Base-by-base conservation (phyloP, 805 yeast genomes). In the Saccharomycopsis schoenii region DNA sequence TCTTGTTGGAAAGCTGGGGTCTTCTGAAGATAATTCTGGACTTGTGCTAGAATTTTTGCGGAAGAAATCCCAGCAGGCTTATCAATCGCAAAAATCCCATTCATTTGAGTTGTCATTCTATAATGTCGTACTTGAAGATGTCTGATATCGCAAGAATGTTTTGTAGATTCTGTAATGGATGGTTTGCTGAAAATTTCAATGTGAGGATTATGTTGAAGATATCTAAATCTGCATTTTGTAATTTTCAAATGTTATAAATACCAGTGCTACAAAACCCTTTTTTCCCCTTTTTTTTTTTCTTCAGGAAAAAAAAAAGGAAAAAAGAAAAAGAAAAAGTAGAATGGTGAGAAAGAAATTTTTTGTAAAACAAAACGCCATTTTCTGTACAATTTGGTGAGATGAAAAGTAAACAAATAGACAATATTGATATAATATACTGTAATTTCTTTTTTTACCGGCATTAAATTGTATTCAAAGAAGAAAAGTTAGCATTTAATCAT, bases 31-130 rank as follows among this genome's bases (percentile, higher is more conserved):
- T 83, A 69, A 17, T 75, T 71, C 68, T 92, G 93, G 41, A 93
- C 65, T 57, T 82, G 82, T 55, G 81, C 80, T 59, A 94, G 78
- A 61, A 89, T 84, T 60, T 85, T 82, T 19, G 91, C 82, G 0
- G 97, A 91, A 0, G 96, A 77, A 12, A 88, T 80, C 0, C 97
- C 97, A 15, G 84, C 74, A 0, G 98, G 98, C 71, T 93, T 93
- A 65, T 86, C 86, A 52, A 93, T 82, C 9, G 98, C 98, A 76
- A 93, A 89, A 0, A 94, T 81, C 54, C 99, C 98, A 68, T 91
- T 89, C 97, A 93, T 89, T 21, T 50, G 52, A 11, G 52, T 21
- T 15, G 52, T 8, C 52, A 47, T 47, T 24, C 34, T 14, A 21
- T 3, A 17, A 17, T 11, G 15, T 4, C 10, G 12, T 37, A 37